Base-by-base conservation (phyloP, 768 basidiomycete genomes). In the Amanita jacksonii region DNA sequence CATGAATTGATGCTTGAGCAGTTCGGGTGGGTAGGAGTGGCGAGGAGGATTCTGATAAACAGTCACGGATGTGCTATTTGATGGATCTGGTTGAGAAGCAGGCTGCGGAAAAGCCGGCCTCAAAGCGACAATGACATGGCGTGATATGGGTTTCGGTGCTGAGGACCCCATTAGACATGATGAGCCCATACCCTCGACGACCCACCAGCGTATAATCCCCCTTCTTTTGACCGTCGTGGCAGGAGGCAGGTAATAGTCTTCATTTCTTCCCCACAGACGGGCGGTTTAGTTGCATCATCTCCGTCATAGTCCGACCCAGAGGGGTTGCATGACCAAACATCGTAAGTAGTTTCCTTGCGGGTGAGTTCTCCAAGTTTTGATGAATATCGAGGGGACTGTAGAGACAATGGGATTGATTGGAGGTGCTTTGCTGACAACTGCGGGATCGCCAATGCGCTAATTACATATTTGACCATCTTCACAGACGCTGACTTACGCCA, bases 351-450 rank as follows among this genome's bases (percentile, higher is more conserved):
- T 27, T 69, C 61, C 55, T 82, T 86, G 19, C 72, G 67, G 9
- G 67, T 62, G 16, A 87, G 47, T 3, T 57, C 59, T 0, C 77
- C 82, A 3, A 81, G 50, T 13, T 65, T 67, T 3, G 61, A 57
- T 4, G 62, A 72, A 39, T 54, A 51, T 16, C 5, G 28, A 20
- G 44, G 38, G 12, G 44, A 20, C 12, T 69, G 62, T 0, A 65
- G 51, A 32, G 74, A 68, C 5, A 87, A 52, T 39, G 69, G 60
- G 18, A 77, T 51, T 12, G 65, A 67, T 23, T 79, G 69, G 8
- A 88, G 59, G 49, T 83, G 64, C 58, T 79, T 83, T 5, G 76
- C 60, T 58, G 84, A 81, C 28, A 88, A 58, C 85, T 87, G 47
- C 32, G 46, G 10, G 28, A 38, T 37, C 20, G 32, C 2, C 24